phyloP scores from a whole-genome alignment of 176 grass and related monocot species.

The Saccharum officinarum region DNA sequence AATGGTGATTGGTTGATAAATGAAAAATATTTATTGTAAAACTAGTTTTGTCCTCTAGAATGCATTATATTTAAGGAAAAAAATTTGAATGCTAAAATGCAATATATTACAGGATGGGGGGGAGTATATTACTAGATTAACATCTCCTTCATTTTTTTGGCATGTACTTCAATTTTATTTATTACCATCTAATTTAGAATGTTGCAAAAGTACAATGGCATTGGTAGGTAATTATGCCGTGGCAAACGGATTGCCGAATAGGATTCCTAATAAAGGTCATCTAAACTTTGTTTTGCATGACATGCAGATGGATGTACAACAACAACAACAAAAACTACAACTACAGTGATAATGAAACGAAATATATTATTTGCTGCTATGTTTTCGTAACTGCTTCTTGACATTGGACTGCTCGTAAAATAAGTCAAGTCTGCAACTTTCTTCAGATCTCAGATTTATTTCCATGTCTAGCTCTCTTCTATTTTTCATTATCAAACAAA shows the following conservation, averaged over 20 bases:
- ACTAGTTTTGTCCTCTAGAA: too few species aligned
- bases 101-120: too few species aligned
- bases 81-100: too few species aligned
- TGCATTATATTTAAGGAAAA: too few species aligned
- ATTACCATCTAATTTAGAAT: too few species aligned
- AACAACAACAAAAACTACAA: background rate
- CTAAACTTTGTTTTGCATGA: background rate
- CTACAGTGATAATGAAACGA: background rate
- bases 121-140: too few species aligned
- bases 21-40: too few species aligned
- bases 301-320: background rate
- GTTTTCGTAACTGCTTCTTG: background rate
- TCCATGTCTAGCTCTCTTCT: background rate
- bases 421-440: background rate
- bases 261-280: background rate
- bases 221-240: background rate
- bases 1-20: too few species aligned
- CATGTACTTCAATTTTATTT: too few species aligned
- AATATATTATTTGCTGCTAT: background rate
- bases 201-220: too few species aligned
- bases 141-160: too few species aligned
- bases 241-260: background rate
- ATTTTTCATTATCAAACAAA: background rate
- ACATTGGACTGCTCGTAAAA: background rate
- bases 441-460: background rate